These are phyloP conservation scores for Porcisia deanei DNA, from an alignment of 208 protist genomes.

Conservation along the genomic window DNA sequence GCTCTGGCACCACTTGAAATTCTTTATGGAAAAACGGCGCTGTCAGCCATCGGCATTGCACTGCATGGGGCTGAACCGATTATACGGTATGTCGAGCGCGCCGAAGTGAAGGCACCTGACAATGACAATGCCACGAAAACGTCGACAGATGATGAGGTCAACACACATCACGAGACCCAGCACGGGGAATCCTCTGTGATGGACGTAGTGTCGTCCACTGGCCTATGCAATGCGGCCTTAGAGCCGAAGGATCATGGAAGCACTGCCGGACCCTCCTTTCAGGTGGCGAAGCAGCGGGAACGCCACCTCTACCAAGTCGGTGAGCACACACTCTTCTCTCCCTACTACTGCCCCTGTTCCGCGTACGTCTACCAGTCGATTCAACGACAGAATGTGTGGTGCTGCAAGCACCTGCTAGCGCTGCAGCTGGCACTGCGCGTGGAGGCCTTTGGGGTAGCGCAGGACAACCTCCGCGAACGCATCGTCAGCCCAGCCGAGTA, in stretches of 20 bases:
- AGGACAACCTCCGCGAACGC: slow-evolving; percentile 48
- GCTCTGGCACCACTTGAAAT: slow-evolving; percentile 72
- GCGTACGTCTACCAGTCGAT: slow-evolving; percentile 81
- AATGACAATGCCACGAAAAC: neutral
- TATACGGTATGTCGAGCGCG: slow-evolving; percentile 54
- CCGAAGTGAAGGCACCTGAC: neutral
- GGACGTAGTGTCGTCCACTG: neutral
- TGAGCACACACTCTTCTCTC: slow-evolving; percentile 72
- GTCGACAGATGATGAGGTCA: neutral
- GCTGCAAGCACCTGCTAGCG: slow-evolving; percentile 86
- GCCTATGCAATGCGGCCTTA: neutral
- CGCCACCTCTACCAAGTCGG: slow-evolving; percentile 78
- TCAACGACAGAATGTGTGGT: slow-evolving; percentile 68
- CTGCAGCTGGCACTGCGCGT: slow-evolving; percentile 65
- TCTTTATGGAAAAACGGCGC: slow-evolving; percentile 74
- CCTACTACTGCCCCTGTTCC: slow-evolving; percentile 80
- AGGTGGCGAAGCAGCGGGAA: slow-evolving; percentile 5
- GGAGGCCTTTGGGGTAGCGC: slow-evolving; percentile 49
- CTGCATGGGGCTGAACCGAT: slow-evolving; percentile 71
- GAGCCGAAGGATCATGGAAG: neutral
- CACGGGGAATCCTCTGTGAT: neutral
- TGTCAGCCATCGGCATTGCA: slow-evolving; percentile 75
- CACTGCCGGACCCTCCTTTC: neutral
- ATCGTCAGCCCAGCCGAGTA: slow-evolving; percentile 34
- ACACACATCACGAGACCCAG: neutral